phyloP scores from a whole-genome alignment of 2,329 filamentous ascomycete species.

The Plectosphaerella sp. region DNA sequence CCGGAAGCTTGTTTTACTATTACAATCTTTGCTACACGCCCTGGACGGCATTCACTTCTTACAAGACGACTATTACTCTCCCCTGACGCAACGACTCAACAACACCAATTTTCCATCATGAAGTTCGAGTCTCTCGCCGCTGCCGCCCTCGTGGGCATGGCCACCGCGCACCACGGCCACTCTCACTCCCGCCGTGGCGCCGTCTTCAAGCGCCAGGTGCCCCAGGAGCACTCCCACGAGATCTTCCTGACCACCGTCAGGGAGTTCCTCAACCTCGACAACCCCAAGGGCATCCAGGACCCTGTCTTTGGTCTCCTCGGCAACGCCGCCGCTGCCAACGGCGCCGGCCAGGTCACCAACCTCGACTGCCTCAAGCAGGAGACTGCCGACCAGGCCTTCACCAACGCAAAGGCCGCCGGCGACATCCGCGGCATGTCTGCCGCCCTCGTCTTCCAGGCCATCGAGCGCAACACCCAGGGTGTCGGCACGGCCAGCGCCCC shows the following conservation, averaged over 20 bases:
- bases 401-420: constrained; percentile 48
- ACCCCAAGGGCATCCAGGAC: constrained; percentile 43
- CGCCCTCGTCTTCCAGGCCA: constrained; percentile 48
- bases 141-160: constrained; percentile 8
- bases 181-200: constrained; percentile 12
- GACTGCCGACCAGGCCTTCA: constrained; percentile 55
- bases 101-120: constrained; percentile 6
- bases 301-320: constrained; percentile 48
- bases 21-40: background rate
- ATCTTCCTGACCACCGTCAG: constrained; percentile 36
- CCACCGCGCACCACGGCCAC: constrained; percentile 5
- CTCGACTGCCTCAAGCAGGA: constrained; percentile 41
- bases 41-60: background rate
- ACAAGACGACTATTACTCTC: background rate
- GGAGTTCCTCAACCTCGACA: constrained; percentile 35
- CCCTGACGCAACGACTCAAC: background rate
- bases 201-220: constrained; percentile 32
- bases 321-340: constrained; percentile 38
- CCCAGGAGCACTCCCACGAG: constrained; percentile 48
- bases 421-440: constrained; percentile 50
- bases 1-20: background rate
- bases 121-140: constrained; percentile 11
- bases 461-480: constrained; percentile 45
- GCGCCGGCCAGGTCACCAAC: constrained; percentile 29
- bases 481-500: constrained; percentile 33